Evolutionary conservation across 208 protist genomes (phyloP).

Genomic region (Crithidia brevicula): DNA sequence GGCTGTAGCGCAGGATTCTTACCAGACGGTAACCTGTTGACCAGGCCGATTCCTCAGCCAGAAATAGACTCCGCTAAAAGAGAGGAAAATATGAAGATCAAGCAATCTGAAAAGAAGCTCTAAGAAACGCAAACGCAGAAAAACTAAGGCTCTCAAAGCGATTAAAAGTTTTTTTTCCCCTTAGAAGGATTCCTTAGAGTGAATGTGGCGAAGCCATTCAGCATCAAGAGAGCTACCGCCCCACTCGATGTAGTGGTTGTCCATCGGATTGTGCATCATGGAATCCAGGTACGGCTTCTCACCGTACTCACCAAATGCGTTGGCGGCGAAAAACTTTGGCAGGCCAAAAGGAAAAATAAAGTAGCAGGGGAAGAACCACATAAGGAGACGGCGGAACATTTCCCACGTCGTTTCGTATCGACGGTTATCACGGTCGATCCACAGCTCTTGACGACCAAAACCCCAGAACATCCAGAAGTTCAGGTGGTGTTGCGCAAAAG

Average conservation of each 20-base stretch:
- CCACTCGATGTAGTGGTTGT: conserved; percentile 91
- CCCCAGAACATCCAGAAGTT: conserved; percentile 93
- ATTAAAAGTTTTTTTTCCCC: too few species aligned
- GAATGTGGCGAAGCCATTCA: conserved; percentile 89
- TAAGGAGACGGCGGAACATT: conserved; percentile 77
- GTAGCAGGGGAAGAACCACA: conserved; percentile 90
- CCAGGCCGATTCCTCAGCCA: too few species aligned
- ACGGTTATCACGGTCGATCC: conserved; percentile 81
- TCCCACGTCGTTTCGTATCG: conserved; percentile 91
- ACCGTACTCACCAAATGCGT: conserved; percentile 86
- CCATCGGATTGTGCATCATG: conserved; percentile 79
- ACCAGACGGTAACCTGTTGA: too few species aligned
- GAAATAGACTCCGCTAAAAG: too few species aligned
- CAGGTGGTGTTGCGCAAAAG: conserved; percentile 85
- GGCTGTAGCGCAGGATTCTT: too few species aligned
- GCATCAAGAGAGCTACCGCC: conserved; percentile 81
- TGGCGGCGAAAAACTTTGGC: conserved; percentile 74
- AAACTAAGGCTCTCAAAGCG: too few species aligned
- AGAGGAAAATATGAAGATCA: too few species aligned
- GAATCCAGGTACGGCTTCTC: conserved; percentile 85
- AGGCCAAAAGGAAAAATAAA: conserved; percentile 91
- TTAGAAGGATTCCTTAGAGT: conserved; percentile 88
- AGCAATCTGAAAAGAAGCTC: too few species aligned
- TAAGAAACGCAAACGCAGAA: not conserved
- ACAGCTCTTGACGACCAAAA: conserved; percentile 84